These are phyloP conservation scores for Scleroderma citrinum DNA, from an alignment of 768 basidiomycete species.

Conservation along the genomic window DNA sequence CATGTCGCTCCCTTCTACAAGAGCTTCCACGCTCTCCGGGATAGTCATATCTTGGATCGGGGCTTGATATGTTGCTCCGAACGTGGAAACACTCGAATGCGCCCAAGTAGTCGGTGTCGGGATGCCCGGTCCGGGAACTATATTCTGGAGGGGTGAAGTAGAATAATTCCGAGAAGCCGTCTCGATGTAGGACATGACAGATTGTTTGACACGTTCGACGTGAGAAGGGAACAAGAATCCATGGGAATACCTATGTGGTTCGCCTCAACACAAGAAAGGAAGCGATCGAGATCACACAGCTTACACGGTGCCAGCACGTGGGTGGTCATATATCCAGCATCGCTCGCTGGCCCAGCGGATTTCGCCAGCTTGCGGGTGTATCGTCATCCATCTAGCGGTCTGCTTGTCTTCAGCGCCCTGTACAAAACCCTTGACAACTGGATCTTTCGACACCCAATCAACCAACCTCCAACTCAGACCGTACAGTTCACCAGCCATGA, in stretches of 20 bases:
- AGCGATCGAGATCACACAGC: conserved; percentile 23
- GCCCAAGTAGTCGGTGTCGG: conserved; percentile 60
- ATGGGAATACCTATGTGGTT: conserved; percentile 70
- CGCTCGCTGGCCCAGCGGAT: conserved; percentile 89
- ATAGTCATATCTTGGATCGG: conserved; percentile 62
- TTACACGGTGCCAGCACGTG: conserved; percentile 87
- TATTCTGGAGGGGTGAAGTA: conserved; percentile 21
- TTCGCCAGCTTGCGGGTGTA: conserved; percentile 72
- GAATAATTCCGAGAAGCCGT: conserved; percentile 34
- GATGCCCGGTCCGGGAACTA: conserved; percentile 16
- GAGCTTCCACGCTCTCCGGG: conserved; percentile 76
- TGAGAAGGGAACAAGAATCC: conserved; percentile 94
- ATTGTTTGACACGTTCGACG: conserved; percentile 58
- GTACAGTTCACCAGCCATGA: conserved; percentile 96
- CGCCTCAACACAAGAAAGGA: conserved; percentile 3
- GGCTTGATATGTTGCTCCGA: conserved; percentile 68
- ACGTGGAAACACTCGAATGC: conserved; percentile 82
- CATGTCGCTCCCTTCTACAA: conserved; percentile 91
- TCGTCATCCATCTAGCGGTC: conserved; percentile 85
- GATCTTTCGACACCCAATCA: conserved; percentile 77
- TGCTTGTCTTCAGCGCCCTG: conserved; percentile 92
- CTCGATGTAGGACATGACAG: conserved; percentile 49
- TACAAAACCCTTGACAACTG: conserved; percentile 56
- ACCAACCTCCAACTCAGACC: conserved; percentile 86
- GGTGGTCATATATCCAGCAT: conserved; percentile 99